phyloP scores from a whole-genome alignment of 192 early-diverging fungal genomes.

The Chytriomyces sp. region DNA sequence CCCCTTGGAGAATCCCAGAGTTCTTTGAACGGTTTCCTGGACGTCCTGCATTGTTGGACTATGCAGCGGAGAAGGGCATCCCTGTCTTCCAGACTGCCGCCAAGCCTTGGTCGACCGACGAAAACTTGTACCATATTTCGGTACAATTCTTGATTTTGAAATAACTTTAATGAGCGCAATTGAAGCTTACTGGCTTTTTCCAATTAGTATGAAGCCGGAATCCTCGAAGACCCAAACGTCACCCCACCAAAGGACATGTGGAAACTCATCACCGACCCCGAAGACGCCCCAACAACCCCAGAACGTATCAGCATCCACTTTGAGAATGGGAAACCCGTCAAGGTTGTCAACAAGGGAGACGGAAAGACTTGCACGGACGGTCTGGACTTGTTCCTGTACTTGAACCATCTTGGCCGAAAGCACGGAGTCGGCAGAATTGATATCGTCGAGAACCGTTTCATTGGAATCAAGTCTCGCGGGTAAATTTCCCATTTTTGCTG shows the following conservation, averaged over 20 bases:
- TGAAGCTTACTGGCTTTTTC: not conserved
- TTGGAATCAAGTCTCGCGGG: slow-evolving; percentile 98
- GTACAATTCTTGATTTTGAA: slow-evolving; percentile 6
- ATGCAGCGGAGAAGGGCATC: slow-evolving; percentile 86
- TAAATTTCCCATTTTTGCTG: slow-evolving; percentile 26
- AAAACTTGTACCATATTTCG: slow-evolving; percentile 99
- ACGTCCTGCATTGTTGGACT: slow-evolving; percentile 87
- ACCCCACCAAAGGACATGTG: slow-evolving; percentile 99
- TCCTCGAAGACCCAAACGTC: slow-evolving; percentile 93
- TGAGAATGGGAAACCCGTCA: slow-evolving; percentile 83
- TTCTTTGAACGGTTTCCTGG: slow-evolving; percentile 97
- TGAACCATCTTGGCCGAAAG: slow-evolving; percentile 93
- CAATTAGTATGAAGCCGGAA: slow-evolving; percentile 86
- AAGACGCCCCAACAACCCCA: slow-evolving; percentile 93
- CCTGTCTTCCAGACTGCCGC: slow-evolving; percentile 94
- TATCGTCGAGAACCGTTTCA: slow-evolving; percentile 99
- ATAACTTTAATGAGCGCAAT: not conserved
- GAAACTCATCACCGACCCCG: slow-evolving; percentile 97
- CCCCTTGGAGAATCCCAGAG: slow-evolving; percentile 92
- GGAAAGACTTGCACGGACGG: slow-evolving; percentile 65
- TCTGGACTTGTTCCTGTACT: slow-evolving; percentile 92
- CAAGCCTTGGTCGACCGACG: slow-evolving; percentile 99
- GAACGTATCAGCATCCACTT: slow-evolving; percentile 95
- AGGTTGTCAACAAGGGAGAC: slow-evolving; percentile 85
- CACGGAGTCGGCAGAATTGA: slow-evolving; percentile 98